phyloP scores from a whole-genome alignment of 768 basidiomycete species.

The Amanita brunnescens region DNA sequence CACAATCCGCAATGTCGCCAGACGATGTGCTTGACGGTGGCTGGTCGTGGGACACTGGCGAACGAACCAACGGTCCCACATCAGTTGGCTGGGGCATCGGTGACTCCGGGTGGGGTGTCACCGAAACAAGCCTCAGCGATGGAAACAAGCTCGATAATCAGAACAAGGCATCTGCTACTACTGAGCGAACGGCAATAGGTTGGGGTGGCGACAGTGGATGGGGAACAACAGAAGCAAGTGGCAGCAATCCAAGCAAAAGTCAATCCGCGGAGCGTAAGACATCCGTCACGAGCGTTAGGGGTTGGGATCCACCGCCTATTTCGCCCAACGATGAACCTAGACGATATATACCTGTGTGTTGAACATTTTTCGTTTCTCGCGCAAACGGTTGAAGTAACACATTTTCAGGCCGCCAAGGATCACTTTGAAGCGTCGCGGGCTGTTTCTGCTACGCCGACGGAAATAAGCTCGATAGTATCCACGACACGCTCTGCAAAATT shows the following conservation, averaged over 20 bases:
- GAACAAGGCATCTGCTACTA: background rate
- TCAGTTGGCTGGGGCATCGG: no score
- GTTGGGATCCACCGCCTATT: background rate
- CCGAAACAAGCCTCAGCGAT: no score
- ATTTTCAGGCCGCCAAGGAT: background rate
- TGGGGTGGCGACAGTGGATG: background rate
- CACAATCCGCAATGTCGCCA: background rate
- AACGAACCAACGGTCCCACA: background rate
- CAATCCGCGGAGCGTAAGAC: background rate
- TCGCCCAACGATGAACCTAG: background rate
- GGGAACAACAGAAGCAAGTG: background rate
- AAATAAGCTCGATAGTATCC: slow-evolving; percentile 5
- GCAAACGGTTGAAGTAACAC: background rate
- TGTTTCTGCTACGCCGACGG: background rate
- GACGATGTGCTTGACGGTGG: background rate
- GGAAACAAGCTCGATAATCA: no score
- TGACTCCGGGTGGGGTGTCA: no score
- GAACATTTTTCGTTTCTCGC: background rate
- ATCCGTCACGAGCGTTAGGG: background rate
- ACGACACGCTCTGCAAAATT: background rate
- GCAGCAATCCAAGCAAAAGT: background rate
- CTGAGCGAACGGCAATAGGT: background rate
- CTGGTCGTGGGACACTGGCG: background rate
- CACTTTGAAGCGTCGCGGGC: background rate
- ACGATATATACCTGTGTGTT: background rate